Evolutionary conservation across 371 early-diverging fungal species (phyloP).

Genomic region (Actinomortierella wolfii): DNA sequence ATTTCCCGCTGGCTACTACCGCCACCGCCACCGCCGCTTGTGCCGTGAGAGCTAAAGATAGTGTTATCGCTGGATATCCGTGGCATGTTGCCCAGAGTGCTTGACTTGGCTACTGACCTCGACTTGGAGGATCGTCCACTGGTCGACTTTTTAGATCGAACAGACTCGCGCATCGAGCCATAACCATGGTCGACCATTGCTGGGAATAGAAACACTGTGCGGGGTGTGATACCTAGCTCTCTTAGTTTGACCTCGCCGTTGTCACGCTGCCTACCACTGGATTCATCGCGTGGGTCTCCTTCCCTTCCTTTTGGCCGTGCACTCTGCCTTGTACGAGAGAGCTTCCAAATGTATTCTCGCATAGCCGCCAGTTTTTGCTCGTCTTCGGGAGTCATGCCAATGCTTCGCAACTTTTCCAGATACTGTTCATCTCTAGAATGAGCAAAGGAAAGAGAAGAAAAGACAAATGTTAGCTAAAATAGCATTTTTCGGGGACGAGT

Average conservation of each 20-base stretch:
- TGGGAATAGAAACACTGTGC: slow-evolving; percentile 74
- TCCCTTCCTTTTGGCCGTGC: slow-evolving; percentile 37
- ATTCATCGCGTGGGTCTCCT: slow-evolving; percentile 4
- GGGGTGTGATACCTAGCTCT: slow-evolving; percentile 69
- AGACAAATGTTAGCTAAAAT: not conserved
- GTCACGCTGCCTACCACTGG: not conserved
- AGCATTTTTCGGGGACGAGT: too few relatives aligned
- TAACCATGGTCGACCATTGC: slow-evolving; percentile 41
- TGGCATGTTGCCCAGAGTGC: slow-evolving; percentile 29
- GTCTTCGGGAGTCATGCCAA: slow-evolving; percentile 83
- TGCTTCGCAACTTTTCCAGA: slow-evolving; percentile 60
- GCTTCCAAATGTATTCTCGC: slow-evolving; percentile 81
- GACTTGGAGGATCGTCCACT: too few relatives aligned
- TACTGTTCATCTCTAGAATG: slow-evolving; percentile 56
- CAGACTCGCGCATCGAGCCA: slow-evolving; percentile 12
- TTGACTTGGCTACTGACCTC: slow-evolving; percentile 18
- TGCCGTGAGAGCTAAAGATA: slow-evolving; percentile 19
- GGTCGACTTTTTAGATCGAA: too few relatives aligned
- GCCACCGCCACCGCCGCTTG: not conserved
- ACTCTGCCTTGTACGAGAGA: slow-evolving; percentile 61
- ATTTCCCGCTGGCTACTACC: too few relatives aligned
- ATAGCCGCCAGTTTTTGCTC: slow-evolving; percentile 73
- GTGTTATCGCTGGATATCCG: slow-evolving; percentile 40
- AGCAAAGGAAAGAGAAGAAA: slow-evolving; percentile 1
- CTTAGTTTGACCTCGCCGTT: slow-evolving; percentile 60